These are phyloP conservation scores for Naematelia aurantialba DNA, from an alignment of 768 basidiomycete genomes.

Conservation along the genomic window DNA sequence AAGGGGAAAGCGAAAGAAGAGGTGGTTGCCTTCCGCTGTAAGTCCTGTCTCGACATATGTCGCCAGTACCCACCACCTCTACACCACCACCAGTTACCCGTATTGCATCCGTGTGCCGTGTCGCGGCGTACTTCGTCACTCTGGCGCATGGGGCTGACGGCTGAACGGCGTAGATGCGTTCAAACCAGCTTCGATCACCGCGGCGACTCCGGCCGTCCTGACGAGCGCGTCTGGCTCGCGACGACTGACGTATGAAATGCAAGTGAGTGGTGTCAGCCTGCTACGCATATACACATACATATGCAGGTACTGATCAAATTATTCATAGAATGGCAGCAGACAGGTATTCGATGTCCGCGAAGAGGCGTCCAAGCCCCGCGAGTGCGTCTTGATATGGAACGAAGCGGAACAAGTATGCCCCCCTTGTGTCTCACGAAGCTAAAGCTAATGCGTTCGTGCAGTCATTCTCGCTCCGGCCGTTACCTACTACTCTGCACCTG, in stretches of 20 bases:
- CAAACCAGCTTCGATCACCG: constrained; percentile 39
- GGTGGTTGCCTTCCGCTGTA: constrained; percentile 29
- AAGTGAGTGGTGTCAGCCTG: neutral
- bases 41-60: constrained; percentile 5
- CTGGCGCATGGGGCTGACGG: no score
- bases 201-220: constrained; percentile 20
- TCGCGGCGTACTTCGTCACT: no score
- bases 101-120: no score
- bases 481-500: constrained; percentile 30
- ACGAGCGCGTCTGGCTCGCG: constrained; percentile 1
- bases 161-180: constrained; percentile 36
- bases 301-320: neutral
- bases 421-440: neutral
- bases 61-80: no score
- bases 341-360: constrained; percentile 42
- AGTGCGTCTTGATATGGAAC: constrained; percentile 40
- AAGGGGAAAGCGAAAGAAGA: constrained; percentile 3
- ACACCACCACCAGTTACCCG: no score
- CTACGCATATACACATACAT: neutral
- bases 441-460: constrained; percentile 3
- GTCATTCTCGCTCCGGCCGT: constrained; percentile 30
- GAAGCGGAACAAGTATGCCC: constrained; percentile 23
- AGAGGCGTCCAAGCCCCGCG: constrained; percentile 26
- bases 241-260: constrained; percentile 16
- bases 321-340: constrained; percentile 21